Evolutionary conservation across 2,329 filamentous ascomycete species (phyloP).

Genomic region (Cytospora paraplurivora): DNA sequence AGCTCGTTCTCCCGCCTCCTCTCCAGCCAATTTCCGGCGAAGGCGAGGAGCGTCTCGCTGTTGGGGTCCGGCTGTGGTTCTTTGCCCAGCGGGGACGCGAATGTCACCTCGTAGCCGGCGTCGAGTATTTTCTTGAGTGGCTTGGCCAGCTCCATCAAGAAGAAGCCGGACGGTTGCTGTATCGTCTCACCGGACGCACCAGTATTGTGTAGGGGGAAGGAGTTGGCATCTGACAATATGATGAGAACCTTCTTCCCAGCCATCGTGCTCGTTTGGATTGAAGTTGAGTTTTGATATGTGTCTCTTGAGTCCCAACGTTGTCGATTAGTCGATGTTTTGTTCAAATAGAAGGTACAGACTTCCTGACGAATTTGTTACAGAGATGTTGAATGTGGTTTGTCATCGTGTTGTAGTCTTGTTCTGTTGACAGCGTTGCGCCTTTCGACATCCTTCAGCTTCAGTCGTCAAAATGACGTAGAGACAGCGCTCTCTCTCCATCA

Average conservation of each 20-base stretch:
- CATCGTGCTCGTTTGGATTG: not conserved
- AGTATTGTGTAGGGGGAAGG: slow-evolving; percentile 41
- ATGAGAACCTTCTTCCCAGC: slow-evolving; percentile 45
- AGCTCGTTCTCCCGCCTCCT: slow-evolving; percentile 43
- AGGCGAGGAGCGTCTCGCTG: slow-evolving; percentile 44
- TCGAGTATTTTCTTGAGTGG: slow-evolving; percentile 41
- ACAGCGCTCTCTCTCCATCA: not conserved
- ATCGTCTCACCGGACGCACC: slow-evolving; percentile 32
- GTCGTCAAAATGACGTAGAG: not conserved
- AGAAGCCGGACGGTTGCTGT: slow-evolving; percentile 40
- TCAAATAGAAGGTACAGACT: too few relatives aligned
- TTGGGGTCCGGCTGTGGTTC: slow-evolving; percentile 46
- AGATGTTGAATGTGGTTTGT: not conserved
- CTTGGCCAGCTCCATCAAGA: slow-evolving; percentile 44
- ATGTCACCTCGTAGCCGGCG: slow-evolving; percentile 45
- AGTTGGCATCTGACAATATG: slow-evolving; percentile 45
- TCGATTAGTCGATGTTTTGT: not conserved
- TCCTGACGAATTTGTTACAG: too few relatives aligned
- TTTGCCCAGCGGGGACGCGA: slow-evolving; percentile 46
- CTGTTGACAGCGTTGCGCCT: not conserved
- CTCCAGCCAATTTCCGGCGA: slow-evolving; percentile 50
- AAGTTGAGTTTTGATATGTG: not conserved
- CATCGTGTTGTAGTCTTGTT: too few relatives aligned
- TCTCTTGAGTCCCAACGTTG: not conserved
- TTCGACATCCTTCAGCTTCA: not conserved